These are phyloP conservation scores for Metschnikowia chrysomelidarum DNA, from an alignment of 805 yeast species.

Conservation along the genomic window DNA sequence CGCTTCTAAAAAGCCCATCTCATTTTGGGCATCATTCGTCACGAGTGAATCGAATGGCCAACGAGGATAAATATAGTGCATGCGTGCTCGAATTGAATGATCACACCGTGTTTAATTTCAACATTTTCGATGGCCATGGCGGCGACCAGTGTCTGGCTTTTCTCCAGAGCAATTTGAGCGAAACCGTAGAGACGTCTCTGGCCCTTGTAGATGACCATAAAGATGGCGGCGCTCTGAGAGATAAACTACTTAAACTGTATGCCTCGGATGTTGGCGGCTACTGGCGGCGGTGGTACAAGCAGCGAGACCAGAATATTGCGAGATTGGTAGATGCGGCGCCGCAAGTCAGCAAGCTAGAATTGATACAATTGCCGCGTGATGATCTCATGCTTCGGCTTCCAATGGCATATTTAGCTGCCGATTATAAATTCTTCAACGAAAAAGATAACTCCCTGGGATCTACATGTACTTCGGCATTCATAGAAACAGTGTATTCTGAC, in stretches of 20 bases:
- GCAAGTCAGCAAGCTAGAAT: slow-evolving; percentile 16
- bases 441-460: slow-evolving; percentile 54
- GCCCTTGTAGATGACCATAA: slow-evolving; percentile 13
- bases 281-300: slow-evolving; percentile 75
- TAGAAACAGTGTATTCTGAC: slow-evolving; percentile 47
- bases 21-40: slow-evolving; percentile 78
- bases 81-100: slow-evolving; percentile 46
- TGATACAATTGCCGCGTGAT: slow-evolving; percentile 31
- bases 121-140: slow-evolving; percentile 94
- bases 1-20: slow-evolving; percentile 62
- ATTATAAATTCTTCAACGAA: slow-evolving; percentile 51
- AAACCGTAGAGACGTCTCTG: slow-evolving; percentile 47
- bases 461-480: slow-evolving; percentile 65
- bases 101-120: slow-evolving; percentile 53
- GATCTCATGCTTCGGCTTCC: slow-evolving; percentile 63
- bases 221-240: slow-evolving; percentile 21
- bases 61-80: slow-evolving; percentile 80
- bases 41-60: slow-evolving; percentile 70
- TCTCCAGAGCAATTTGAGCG: slow-evolving; percentile 52
- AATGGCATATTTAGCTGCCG: slow-evolving; percentile 63
- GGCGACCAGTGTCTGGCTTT: slow-evolving; percentile 71
- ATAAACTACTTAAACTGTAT: slow-evolving; percentile 53
- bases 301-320: slow-evolving; percentile 34
- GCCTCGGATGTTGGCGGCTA: slow-evolving; percentile 68
- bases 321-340: slow-evolving; percentile 22